These are phyloP conservation scores for Chrysoporthe cubensis DNA, from an alignment of 2,329 filamentous ascomycete species.

Conservation along the genomic window DNA sequence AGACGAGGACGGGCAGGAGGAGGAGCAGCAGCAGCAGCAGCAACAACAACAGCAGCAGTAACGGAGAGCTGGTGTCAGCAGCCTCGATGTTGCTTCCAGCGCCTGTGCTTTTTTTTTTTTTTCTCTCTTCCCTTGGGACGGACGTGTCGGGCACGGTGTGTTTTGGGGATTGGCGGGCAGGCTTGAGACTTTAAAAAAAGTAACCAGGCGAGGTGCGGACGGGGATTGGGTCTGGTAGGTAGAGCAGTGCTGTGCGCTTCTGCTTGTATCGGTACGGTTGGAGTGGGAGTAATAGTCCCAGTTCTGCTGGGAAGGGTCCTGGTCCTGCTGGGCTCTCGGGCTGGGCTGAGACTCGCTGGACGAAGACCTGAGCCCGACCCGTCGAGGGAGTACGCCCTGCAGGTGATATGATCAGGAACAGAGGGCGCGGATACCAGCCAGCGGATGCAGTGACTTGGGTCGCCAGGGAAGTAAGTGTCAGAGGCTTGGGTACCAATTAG, in stretches of 20 bases:
- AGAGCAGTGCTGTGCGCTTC: not conserved
- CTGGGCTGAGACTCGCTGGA: not conserved
- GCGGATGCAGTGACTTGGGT: not conserved
- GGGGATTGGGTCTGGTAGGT: not conserved
- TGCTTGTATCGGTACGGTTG: not conserved
- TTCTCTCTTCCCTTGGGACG: not conserved
- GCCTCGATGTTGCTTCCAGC: slow-evolving; percentile 18
- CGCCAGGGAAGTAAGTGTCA: not conserved
- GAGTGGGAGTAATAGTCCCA: not conserved
- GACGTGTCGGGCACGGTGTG: not conserved
- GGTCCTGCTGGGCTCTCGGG: not conserved
- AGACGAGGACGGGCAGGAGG: not conserved
- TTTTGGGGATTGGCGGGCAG: not conserved
- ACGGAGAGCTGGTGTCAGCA: slow-evolving; percentile 14
- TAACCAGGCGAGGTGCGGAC: not conserved
- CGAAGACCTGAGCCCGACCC: not conserved
- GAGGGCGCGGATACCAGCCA: not conserved
- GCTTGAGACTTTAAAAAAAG: not conserved
- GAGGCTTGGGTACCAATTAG: not conserved
- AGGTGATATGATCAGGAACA: not conserved
- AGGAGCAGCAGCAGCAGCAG: not conserved
- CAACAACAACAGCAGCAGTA: not conserved
- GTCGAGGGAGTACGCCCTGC: not conserved
- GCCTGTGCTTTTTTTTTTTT: slow-evolving; percentile 13
- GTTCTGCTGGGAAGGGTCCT: not conserved